Evolutionary conservation across 2,329 filamentous ascomycete genomes (phyloP).

Genomic region (Dactylonectria macrodidyma): DNA sequence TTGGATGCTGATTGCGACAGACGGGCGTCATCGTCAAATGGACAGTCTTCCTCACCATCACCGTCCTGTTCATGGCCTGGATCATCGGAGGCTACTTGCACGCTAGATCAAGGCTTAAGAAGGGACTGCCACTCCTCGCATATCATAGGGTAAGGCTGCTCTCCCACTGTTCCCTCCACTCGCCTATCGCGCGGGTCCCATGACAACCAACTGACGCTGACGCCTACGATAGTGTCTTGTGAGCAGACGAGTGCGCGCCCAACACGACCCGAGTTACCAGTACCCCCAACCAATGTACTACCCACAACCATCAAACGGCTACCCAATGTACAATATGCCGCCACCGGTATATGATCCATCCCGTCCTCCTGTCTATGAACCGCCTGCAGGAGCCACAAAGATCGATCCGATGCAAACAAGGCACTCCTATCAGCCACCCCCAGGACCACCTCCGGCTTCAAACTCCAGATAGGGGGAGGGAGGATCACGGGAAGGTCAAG

Average conservation of each 20-base stretch:
- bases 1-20: slow-evolving; percentile 54
- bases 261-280: slow-evolving; percentile 65
- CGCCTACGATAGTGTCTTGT: slow-evolving; percentile 64
- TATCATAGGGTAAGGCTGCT: slow-evolving; percentile 75
- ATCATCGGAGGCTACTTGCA: slow-evolving; percentile 79
- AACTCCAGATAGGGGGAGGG: slow-evolving; percentile 8
- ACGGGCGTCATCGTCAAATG: slow-evolving; percentile 79
- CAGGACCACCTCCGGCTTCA: slow-evolving; percentile 60
- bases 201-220: slow-evolving; percentile 18
- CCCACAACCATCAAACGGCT: slow-evolving; percentile 48
- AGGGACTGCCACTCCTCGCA: slow-evolving; percentile 74
- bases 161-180: slow-evolving; percentile 6
- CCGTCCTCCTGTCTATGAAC: slow-evolving; percentile 70
- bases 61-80: slow-evolving; percentile 72
- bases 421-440: slow-evolving; percentile 57
- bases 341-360: slow-evolving; percentile 72
- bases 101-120: slow-evolving; percentile 75
- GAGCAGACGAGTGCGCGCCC: slow-evolving; percentile 60
- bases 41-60: slow-evolving; percentile 75
- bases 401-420: slow-evolving; percentile 65
- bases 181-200: not conserved
- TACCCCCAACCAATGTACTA: slow-evolving; percentile 59
- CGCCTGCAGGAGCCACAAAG: slow-evolving; percentile 66
- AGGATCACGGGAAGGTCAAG: not conserved
- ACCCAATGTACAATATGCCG: slow-evolving; percentile 56